A percentile compares a stretch with the other conserved stretches of the same genome.
These are phyloP conservation scores for Thelephora terrestris DNA, from an alignment of 1,284 basidiomycete genomes.

Conservation along the genomic window DNA sequence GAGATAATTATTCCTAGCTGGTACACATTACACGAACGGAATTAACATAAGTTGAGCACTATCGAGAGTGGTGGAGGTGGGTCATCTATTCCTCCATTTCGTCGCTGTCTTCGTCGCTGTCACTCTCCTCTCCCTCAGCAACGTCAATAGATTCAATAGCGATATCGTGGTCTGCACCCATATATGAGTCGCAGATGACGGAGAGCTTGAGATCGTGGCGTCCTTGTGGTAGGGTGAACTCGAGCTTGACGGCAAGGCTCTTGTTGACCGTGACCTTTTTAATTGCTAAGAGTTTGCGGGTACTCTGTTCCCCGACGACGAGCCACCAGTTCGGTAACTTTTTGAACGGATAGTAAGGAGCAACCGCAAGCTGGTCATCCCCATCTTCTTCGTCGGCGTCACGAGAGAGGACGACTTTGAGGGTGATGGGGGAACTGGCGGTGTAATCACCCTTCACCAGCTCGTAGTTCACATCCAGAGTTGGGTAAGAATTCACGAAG, in stretches of 20 bases:
- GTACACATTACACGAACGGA: neutral
- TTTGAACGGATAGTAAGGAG: constrained; percentile 83
- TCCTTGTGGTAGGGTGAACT: constrained; percentile 83
- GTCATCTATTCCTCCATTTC: constrained; percentile 25
- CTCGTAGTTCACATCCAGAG: constrained; percentile 79
- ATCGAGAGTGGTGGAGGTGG: neutral
- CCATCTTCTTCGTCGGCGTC: constrained; percentile 82
- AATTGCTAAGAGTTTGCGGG: constrained; percentile 79
- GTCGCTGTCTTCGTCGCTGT: constrained; percentile 69
- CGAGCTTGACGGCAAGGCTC: constrained; percentile 73
- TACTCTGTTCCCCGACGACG: constrained; percentile 77
- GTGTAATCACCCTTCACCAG: constrained; percentile 80
- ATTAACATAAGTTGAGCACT: neutral
- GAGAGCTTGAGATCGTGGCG: constrained; percentile 78
- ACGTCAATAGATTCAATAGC: constrained; percentile 72
- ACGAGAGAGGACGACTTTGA: constrained; percentile 73
- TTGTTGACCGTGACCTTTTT: constrained; percentile 89
- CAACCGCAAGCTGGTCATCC: constrained; percentile 73
- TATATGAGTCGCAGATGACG: constrained; percentile 88
- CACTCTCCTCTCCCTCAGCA: constrained; percentile 76
- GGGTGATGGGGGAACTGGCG: constrained; percentile 72
- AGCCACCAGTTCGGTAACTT: constrained; percentile 98
- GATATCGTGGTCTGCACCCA: constrained; percentile 87
- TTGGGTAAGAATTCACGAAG: constrained; percentile 92
- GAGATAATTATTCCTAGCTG: too few species aligned